Evolutionary conservation across 2,329 filamentous ascomycete species (phyloP), one percentile per base, ranked within the genome.

Genomic region (Phymatotrichopsis omnivora): DNA sequence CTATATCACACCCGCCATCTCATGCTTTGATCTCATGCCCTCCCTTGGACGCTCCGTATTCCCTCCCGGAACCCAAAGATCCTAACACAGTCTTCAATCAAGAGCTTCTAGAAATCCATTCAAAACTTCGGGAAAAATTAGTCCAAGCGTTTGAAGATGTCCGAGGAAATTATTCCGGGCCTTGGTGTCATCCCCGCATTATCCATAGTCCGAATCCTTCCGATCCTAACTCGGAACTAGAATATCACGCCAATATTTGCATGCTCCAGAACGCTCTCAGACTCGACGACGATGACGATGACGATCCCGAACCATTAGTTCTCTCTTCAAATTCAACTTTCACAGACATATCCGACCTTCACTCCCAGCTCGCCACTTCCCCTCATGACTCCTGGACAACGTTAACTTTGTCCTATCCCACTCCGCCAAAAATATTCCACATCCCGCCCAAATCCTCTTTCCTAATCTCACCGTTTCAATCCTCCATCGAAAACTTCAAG

Each of bases 391-490:
- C 17, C 29, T 48, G 49, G 48, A 38, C n/a, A 24, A 16, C 35
- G 2, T 17, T 51, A 19, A 49, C 45, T 4, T 24, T 51, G 38
- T 19, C 23, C 2, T 27, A 51, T n/a, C 47, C 48, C 2, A 17
- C 32, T 19, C 48, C 45, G 5, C 16, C 32, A 22, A 47, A 55
- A 20, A 38, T 8, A 5, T 55, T 54, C 28, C 34, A 41, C 24
- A 53, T 58, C 10, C 57, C 57, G 11, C 57, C 57, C 4, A 41
- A 45, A 6, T 51, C 56, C 2, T 51, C 51, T 5, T 58, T 58
- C 44, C 47, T 58, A 10, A 45, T 58, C 10, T 54, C 51, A 6
- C 44, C 48, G 7, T 50, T 59, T 36, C 48, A 48, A 33, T 30
- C 42, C 37, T 56, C 49, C 7, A 39, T 16, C n/a, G 8, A n/a